phyloP scores from a whole-genome alignment of 306 rosid species.

The Acacia confusa region DNA sequence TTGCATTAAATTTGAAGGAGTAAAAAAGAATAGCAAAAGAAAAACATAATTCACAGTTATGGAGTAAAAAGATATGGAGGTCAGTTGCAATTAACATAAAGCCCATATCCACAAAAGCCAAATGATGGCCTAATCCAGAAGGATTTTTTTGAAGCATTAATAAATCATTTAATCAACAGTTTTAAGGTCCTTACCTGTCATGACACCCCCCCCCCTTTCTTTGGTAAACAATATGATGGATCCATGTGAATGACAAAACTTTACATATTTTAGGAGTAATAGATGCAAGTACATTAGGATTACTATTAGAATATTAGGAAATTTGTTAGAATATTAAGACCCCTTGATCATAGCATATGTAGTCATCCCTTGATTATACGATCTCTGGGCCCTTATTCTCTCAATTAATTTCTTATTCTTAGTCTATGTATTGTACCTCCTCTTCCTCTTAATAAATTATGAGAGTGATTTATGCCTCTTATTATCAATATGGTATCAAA shows the following conservation, averaged over 20 bases:
- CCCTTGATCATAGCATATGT: too few relatives aligned
- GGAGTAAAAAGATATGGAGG: not conserved
- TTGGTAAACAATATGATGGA: not conserved
- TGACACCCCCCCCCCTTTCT: not conserved
- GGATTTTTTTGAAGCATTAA: not conserved
- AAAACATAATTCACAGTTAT: not conserved
- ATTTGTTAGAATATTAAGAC: too few relatives aligned
- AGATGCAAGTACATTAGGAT: not conserved
- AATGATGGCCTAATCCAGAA: not conserved
- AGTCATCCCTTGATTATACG: too few relatives aligned
- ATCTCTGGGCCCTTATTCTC: too few relatives aligned
- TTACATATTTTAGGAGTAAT: not conserved
- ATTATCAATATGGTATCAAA: too few relatives aligned
- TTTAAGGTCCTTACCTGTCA: not conserved
- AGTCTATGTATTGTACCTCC: too few relatives aligned
- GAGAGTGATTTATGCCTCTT: too few relatives aligned
- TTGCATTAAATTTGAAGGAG: conserved; percentile 6
- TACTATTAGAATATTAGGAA: too few relatives aligned
- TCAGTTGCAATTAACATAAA: not conserved
- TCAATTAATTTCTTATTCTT: too few relatives aligned
- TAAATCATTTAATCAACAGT: not conserved
- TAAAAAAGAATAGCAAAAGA: not conserved
- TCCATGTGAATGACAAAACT: not conserved
- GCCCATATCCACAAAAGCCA: not conserved
- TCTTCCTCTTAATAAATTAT: too few relatives aligned